Conservation (phyloP, 2,329 filamentous ascomycete genomes). For the Daldinia sp. region DNA sequence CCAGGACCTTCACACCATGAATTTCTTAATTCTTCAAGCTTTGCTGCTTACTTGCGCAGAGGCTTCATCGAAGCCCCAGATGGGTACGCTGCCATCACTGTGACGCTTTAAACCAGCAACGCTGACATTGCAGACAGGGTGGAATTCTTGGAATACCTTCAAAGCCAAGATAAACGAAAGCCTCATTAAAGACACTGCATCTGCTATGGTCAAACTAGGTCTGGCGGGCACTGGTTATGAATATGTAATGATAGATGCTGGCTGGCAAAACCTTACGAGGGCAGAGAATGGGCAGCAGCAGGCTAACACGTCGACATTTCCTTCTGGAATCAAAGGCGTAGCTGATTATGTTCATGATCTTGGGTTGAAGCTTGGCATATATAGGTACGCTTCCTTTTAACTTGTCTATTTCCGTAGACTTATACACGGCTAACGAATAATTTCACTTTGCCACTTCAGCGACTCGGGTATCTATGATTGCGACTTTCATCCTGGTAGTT, state of each 20-base stretch:
- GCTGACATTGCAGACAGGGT: constrained; percentile 21
- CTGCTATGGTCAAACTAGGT: constrained; percentile 25
- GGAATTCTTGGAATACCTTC: constrained; percentile 44
- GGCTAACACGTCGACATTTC: constrained; percentile 34
- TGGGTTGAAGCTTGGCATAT: constrained; percentile 64
- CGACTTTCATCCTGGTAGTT: constrained; percentile 51
- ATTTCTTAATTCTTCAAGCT: background rate
- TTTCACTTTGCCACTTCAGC: background rate
- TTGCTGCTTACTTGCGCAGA: background rate
- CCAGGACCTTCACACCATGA: background rate
- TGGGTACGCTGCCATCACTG: background rate
- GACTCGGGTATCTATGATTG: constrained; percentile 59
- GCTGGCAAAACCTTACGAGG: constrained; percentile 41
- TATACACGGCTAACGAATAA: background rate
- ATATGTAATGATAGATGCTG: constrained; percentile 43
- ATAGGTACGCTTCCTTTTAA: background rate
- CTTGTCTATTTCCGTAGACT: background rate
- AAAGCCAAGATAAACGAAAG: constrained; percentile 37
- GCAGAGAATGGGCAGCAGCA: constrained; percentile 42
- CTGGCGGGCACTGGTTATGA: constrained; percentile 33
- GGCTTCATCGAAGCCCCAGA: background rate
- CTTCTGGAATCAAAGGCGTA: constrained; percentile 47
- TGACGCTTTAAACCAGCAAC: background rate
- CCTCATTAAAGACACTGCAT: constrained; percentile 38
- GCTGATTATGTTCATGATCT: constrained; percentile 61